Evolutionary conservation across 2,329 filamentous ascomycete species (phyloP).

Genomic region (Ophiocordyceps camponoti-leonardi): DNA sequence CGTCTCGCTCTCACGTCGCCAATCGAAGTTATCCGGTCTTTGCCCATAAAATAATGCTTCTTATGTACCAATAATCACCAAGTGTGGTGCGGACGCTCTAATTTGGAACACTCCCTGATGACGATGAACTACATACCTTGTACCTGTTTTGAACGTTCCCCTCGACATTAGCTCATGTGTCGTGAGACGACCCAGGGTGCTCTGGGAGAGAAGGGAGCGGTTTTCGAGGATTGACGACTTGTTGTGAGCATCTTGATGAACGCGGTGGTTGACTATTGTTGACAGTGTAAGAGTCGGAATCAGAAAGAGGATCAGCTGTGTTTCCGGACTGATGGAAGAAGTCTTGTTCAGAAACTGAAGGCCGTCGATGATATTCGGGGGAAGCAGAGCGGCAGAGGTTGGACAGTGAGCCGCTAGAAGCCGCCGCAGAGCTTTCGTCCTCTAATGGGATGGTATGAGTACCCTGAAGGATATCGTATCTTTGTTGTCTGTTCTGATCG

Average conservation of each 20-base stretch:
- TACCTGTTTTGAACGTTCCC: too few species aligned
- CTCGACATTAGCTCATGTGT: neutral
- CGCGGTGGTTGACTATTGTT: neutral
- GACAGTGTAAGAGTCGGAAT: neutral
- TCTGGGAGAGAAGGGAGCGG: constrained; percentile 17
- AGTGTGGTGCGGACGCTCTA: too few species aligned
- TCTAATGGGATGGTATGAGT: neutral
- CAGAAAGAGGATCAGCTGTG: constrained; percentile 1
- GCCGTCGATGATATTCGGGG: constrained; percentile 9
- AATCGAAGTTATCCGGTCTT: too few species aligned
- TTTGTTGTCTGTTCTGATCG: neutral
- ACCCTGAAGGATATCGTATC: neutral
- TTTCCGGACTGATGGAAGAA: constrained; percentile 4
- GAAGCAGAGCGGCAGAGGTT: neutral
- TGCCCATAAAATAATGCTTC: too few species aligned
- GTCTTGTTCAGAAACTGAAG: constrained; percentile 10
- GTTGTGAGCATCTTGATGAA: constrained; percentile 1
- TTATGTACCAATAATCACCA: too few species aligned
- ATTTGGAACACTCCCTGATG: too few species aligned
- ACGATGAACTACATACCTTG: too few species aligned
- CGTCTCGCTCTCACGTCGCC: too few species aligned
- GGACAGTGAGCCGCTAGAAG: neutral
- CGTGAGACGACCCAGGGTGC: constrained; percentile 3
- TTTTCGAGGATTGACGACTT: constrained; percentile 16
- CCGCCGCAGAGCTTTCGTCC: neutral